These are phyloP conservation scores for Cadophora sp. DNA, from an alignment of 2,329 filamentous ascomycete species.

Conservation along the genomic window DNA sequence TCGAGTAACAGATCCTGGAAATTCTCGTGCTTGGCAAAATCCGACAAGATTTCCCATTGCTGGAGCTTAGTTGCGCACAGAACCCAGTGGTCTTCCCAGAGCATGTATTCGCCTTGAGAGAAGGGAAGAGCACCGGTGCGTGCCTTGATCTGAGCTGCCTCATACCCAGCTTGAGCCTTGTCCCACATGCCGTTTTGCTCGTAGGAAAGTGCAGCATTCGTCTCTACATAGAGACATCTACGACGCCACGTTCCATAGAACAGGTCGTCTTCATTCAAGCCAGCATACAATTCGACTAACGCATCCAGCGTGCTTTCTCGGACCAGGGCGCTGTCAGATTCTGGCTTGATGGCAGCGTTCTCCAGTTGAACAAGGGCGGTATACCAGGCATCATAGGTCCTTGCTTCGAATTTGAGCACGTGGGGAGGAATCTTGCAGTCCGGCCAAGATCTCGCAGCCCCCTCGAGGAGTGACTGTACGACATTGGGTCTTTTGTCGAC, in stretches of 20 bases:
- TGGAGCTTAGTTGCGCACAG: conserved; percentile 97
- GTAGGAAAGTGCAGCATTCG: conserved; percentile 94
- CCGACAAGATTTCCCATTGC: conserved; percentile 97
- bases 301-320: conserved; percentile 96
- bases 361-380: conserved; percentile 91
- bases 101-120: conserved; percentile 95
- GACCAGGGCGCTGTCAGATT: conserved; percentile 79
- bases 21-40: conserved; percentile 99
- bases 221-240: conserved; percentile 95
- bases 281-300: conserved; percentile 89
- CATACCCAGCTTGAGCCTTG: conserved; percentile 96
- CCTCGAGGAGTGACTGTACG: conserved; percentile 89
- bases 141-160: conserved; percentile 95
- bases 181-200: conserved; percentile 99
- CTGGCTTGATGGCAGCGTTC: conserved; percentile 81
- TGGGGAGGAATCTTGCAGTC: conserved; percentile 93
- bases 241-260: conserved; percentile 98
- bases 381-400: conserved; percentile 97
- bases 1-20: conserved; percentile 95
- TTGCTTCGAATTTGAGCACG: conserved; percentile 92
- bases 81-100: conserved; percentile 99
- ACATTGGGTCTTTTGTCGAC: conserved; percentile 96
- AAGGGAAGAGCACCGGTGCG: conserved; percentile 95
- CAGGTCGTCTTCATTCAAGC: conserved; percentile 91
- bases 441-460: conserved; percentile 82